Conservation (phyloP, 371 early-diverging fungal genomes). For the Basidiobolus meristosporus region DNA sequence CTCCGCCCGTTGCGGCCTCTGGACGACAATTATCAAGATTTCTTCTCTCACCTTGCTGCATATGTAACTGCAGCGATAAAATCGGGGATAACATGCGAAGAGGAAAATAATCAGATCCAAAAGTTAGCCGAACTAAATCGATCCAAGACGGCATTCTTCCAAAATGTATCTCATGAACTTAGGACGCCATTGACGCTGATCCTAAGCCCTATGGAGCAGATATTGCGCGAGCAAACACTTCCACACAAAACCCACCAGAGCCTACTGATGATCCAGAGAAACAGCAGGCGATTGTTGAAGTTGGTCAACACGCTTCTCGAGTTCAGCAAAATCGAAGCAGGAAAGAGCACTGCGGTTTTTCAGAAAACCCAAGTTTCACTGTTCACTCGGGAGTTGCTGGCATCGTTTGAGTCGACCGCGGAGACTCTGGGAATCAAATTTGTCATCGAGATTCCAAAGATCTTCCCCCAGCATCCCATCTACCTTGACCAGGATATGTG, state of each 20-base stretch:
- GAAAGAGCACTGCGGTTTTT: conserved; percentile 8
- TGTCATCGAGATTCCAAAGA: conserved; percentile 7
- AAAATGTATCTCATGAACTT: conserved; percentile 13
- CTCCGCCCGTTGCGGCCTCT: conserved; percentile 9
- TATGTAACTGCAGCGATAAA: conserved; percentile 2
- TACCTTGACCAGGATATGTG: conserved; percentile 22
- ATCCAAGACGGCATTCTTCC: conserved; percentile 16
- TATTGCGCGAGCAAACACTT: no score
- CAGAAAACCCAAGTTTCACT: conserved; percentile 13
- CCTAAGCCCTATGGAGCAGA: background rate
- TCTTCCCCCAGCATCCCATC: conserved; percentile 1
- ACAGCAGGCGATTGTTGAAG: conserved; percentile 16
- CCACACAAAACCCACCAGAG: no score
- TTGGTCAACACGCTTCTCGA: conserved; percentile 20
- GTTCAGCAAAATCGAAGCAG: conserved; percentile 2
- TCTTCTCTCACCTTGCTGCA: conserved; percentile 8
- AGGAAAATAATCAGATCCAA: conserved; percentile 12
- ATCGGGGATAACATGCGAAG: conserved; percentile 7
- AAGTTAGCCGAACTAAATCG: conserved; percentile 14
- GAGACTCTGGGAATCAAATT: conserved; percentile 7
- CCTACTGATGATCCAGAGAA: conserved; percentile 12
- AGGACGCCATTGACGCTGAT: conserved; percentile 6
- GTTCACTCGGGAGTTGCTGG: conserved; percentile 14
- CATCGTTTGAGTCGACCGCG: conserved; percentile 13
- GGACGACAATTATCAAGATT: conserved; percentile 13